A percentile compares a stretch with the other conserved stretches of the same genome.
phyloP scores from a whole-genome alignment of 1,139 yeast genomes.

The Magnusiomyces ingens region DNA sequence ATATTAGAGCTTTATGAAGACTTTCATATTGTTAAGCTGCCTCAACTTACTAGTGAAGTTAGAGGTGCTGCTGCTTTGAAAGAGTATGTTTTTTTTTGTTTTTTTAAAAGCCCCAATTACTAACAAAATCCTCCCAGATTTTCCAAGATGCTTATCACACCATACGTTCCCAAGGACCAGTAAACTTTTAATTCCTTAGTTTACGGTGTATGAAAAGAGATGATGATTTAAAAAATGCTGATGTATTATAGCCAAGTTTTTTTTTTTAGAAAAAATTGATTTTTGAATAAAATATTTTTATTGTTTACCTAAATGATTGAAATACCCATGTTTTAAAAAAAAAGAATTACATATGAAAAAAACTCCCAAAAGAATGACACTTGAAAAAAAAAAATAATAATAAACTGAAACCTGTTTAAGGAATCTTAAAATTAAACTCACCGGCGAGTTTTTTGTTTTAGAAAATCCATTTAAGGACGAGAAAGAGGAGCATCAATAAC shows the following conservation, averaged over 20 bases:
- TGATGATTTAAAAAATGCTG: no score
- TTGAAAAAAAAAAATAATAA: background rate
- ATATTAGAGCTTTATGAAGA: constrained; percentile 92
- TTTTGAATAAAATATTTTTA: background rate
- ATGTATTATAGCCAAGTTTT: no score
- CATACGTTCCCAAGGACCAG: constrained; percentile 20
- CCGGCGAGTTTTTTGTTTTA: background rate
- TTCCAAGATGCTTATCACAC: constrained; percentile 32
- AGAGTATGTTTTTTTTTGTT: constrained; percentile 46
- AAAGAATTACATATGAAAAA: background rate
- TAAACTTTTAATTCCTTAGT: background rate
- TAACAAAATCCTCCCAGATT: constrained; percentile 17
- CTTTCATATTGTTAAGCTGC: constrained; percentile 92
- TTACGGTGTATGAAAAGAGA: background rate
- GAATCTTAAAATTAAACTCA: background rate
- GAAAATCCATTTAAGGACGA: constrained; percentile 12
- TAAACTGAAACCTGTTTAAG: background rate
- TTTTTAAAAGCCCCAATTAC: background rate
- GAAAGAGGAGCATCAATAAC: constrained; percentile 19
- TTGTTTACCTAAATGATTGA: no score
- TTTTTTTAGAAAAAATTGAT: background rate
- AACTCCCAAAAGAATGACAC: no score
- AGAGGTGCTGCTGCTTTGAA: constrained; percentile 83
- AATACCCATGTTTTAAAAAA: background rate
- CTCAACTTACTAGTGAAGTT: constrained; percentile 87